Conservation (phyloP, 225 moss, liverwort and hornwort genomes). For the Pleurozium schreberi region DNA sequence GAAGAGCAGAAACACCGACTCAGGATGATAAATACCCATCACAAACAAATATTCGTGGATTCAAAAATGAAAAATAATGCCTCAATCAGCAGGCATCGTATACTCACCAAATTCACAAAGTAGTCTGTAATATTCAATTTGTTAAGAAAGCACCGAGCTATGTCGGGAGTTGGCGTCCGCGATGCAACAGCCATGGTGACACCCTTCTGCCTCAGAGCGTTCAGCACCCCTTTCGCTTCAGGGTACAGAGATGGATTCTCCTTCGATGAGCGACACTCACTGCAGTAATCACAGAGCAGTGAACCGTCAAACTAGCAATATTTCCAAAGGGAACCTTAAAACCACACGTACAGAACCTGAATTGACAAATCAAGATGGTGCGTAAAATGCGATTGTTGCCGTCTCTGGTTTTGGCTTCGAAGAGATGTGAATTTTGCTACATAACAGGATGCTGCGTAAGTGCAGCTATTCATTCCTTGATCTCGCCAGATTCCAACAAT, state of each 20-base stretch:
- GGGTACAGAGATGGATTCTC: conserved; percentile 70
- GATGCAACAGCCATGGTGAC: conserved; percentile 84
- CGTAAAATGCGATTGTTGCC: not conserved
- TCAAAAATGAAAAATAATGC: not conserved
- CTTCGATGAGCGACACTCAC: conserved; percentile 61
- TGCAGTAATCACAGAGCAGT: not conserved
- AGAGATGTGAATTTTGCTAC: not conserved
- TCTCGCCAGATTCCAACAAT: not conserved
- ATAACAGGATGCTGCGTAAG: not conserved
- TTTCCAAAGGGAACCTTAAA: not conserved
- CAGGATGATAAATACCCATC: not conserved
- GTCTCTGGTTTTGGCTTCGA: not conserved
- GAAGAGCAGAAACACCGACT: not conserved
- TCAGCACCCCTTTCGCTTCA: conserved; percentile 61
- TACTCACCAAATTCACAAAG: conserved; percentile 61
- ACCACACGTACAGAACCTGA: not conserved
- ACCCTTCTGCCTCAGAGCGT: conserved; percentile 71
- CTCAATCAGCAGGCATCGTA: not conserved
- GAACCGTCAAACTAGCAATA: not conserved
- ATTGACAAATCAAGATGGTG: not conserved
- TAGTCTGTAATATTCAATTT: conserved; percentile 48
- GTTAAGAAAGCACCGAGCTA: conserved; percentile 54
- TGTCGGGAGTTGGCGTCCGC: conserved; percentile 67
- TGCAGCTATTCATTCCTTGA: not conserved
- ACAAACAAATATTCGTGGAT: not conserved